phyloP scores from a whole-genome alignment of 169 alveolate genomes.

The Neospora caninum region DNA sequence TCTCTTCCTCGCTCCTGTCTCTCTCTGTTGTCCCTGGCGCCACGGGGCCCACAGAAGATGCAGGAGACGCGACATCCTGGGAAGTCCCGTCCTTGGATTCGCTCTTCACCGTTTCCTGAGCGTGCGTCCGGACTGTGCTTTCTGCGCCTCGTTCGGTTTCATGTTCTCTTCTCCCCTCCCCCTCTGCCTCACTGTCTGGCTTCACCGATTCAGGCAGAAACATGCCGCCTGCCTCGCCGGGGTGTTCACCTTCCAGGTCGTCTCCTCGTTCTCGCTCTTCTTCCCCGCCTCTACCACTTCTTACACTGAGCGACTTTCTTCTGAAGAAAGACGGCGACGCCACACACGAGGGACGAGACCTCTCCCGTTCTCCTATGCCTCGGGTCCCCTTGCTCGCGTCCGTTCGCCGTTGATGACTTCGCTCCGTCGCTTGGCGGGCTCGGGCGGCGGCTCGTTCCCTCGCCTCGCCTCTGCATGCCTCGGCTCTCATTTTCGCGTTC shows the following conservation, averaged over 20 bases:
- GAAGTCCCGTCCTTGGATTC: too few relatives aligned
- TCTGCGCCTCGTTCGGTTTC: neutral
- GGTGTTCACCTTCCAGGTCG: neutral
- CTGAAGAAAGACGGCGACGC: neutral
- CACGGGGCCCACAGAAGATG: neutral
- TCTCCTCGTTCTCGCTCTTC: neutral
- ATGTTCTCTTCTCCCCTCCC: neutral
- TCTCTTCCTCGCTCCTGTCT: neutral
- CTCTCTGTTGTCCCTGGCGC: neutral
- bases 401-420: neutral
- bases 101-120: too few relatives aligned
- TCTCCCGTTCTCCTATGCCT: neutral
- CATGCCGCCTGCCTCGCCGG: neutral
- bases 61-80: neutral
- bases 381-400: neutral
- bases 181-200: neutral
- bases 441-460: neutral
- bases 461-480: slow-evolving; percentile 40
- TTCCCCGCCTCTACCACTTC: neutral
- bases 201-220: neutral
- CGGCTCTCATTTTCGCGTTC: slow-evolving; percentile 37
- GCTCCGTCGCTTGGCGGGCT: neutral
- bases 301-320: too few relatives aligned
- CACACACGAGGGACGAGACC: neutral
- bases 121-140: too few relatives aligned